Percentiles rank a stretch among this genome's conserved stretches.
Evolutionary conservation across 768 basidiomycete genomes (phyloP).

Genomic region (Obba rivulosa): DNA sequence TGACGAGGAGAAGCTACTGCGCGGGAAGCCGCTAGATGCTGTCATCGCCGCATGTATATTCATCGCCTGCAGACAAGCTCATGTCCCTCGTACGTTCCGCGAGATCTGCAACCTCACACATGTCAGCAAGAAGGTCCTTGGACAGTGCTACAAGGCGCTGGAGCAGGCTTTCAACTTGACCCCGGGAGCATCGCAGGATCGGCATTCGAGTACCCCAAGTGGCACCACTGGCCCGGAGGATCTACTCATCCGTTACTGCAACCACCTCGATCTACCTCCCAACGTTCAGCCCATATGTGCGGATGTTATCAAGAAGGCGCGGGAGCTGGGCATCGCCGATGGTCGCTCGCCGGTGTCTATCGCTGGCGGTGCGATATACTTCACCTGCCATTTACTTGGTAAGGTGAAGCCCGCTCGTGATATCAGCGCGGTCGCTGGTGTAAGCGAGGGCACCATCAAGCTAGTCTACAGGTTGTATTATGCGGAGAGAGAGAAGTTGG

Average conservation of each 20-base stretch:
- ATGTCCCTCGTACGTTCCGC: slow-evolving; percentile 93
- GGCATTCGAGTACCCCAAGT: slow-evolving; percentile 33
- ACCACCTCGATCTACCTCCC: slow-evolving; percentile 81
- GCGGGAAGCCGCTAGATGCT: slow-evolving; percentile 87
- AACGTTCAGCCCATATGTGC: slow-evolving; percentile 79
- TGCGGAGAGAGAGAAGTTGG: slow-evolving; percentile 66
- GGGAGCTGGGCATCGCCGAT: slow-evolving; percentile 84
- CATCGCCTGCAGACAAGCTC: slow-evolving; percentile 92
- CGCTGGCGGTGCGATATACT: slow-evolving; percentile 94
- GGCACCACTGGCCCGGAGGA: slow-evolving; percentile 73
- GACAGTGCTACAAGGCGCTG: slow-evolving; percentile 88
- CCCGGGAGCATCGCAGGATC: slow-evolving; percentile 64
- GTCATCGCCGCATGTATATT: slow-evolving; percentile 98
- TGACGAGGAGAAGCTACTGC: slow-evolving; percentile 90
- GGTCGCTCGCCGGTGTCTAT: slow-evolving; percentile 97
- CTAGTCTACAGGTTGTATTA: slow-evolving; percentile 81
- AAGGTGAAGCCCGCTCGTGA: slow-evolving; percentile 73
- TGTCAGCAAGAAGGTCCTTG: slow-evolving; percentile 91
- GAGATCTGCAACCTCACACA: slow-evolving; percentile 92
- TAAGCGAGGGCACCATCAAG: slow-evolving; percentile 94
- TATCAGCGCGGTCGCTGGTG: slow-evolving; percentile 86
- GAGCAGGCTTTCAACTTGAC: slow-evolving; percentile 86
- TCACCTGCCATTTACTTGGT: slow-evolving; percentile 80
- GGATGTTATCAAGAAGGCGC: slow-evolving; percentile 76
- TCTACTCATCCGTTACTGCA: slow-evolving; percentile 89